Evolutionary conservation across 257 asterid species (phyloP).

Genomic region (Jacaranda copaia): DNA sequence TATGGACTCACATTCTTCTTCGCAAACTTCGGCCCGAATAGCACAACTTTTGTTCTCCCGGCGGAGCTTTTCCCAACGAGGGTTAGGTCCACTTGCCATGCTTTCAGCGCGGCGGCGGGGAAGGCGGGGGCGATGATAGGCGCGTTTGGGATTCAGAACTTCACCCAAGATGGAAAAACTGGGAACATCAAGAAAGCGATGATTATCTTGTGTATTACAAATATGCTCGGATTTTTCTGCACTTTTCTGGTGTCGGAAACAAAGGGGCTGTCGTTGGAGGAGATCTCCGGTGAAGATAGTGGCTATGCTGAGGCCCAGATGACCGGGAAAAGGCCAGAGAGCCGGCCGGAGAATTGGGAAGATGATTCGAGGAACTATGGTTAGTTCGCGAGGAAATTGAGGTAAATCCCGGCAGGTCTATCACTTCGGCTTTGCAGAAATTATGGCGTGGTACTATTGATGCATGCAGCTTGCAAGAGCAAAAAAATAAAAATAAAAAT

Average conservation of each 20-base stretch:
- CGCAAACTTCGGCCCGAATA: conserved; percentile 56
- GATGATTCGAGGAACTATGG: conserved; percentile 34
- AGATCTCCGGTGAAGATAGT: conserved; percentile 50
- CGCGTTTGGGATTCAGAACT: conserved; percentile 50
- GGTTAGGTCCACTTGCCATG: conserved; percentile 52
- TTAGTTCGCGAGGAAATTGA: not conserved
- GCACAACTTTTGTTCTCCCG: conserved; percentile 55
- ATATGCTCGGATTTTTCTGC: conserved; percentile 45
- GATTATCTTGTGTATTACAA: conserved; percentile 41
- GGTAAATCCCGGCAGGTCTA: conserved; percentile 22
- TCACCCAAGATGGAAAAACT: conserved; percentile 39
- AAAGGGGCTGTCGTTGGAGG: conserved; percentile 51
- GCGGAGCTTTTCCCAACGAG: conserved; percentile 57
- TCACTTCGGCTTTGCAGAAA: conserved; percentile 29
- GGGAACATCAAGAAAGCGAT: conserved; percentile 40
- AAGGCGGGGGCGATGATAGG: conserved; percentile 57
- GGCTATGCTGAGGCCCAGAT: conserved; percentile 25
- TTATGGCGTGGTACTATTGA: not conserved
- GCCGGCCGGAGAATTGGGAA: conserved; percentile 39
- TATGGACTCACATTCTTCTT: conserved; percentile 58
- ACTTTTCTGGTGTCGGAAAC: conserved; percentile 51
- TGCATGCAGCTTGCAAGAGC: not conserved
- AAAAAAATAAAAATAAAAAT: too few relatives aligned
- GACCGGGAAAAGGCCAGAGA: not conserved
- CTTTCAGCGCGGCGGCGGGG: conserved; percentile 53